phyloP scores from a whole-genome alignment of 2,329 filamentous ascomycete species.

The Ophiostoma sp. region DNA sequence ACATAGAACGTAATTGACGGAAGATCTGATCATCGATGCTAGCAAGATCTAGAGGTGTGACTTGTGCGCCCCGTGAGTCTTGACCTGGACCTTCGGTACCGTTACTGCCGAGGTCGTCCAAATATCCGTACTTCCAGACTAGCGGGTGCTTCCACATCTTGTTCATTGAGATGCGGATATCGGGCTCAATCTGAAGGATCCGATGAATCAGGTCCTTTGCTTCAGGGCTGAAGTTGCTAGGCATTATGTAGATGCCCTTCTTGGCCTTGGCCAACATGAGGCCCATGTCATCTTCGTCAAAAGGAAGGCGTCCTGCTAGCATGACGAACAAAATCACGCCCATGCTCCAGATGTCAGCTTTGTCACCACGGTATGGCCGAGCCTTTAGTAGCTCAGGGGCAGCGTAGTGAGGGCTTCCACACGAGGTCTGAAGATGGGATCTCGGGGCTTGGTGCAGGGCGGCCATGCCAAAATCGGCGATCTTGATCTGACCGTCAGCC shows the following conservation, averaged over 20 bases:
- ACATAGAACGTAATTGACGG: constrained; percentile 80
- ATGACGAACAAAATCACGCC: constrained; percentile 86
- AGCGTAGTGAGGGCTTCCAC: constrained; percentile 94
- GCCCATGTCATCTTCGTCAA: constrained; percentile 61
- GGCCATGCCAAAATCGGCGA: constrained; percentile 98
- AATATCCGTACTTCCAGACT: constrained; percentile 73
- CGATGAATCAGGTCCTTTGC: constrained; percentile 70
- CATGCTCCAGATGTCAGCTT: constrained; percentile 91
- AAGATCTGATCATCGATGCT: constrained; percentile 78
- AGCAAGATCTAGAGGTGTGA: constrained; percentile 51
- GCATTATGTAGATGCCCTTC: constrained; percentile 56
- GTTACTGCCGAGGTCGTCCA: constrained; percentile 62
- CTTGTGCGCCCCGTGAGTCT: constrained; percentile 55
- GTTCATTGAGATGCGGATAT: constrained; percentile 69
- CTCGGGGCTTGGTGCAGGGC: constrained; percentile 76
- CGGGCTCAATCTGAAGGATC: constrained; percentile 75
- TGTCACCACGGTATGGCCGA: constrained; percentile 72
- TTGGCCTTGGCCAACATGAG: constrained; percentile 58
- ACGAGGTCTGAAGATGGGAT: constrained; percentile 78
- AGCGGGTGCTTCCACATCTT: constrained; percentile 84
- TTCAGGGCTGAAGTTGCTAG: constrained; percentile 58
- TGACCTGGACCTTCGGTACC: constrained; percentile 41
- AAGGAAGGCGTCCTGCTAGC: constrained; percentile 77
- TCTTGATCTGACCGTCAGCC: constrained; percentile 69
- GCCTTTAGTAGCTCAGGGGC: constrained; percentile 84